Evolutionary conservation across 2,329 filamentous ascomycete genomes (phyloP), one percentile per base, ranked within the genome.

Genomic region (Myriosclerotinia duriaeana): DNA sequence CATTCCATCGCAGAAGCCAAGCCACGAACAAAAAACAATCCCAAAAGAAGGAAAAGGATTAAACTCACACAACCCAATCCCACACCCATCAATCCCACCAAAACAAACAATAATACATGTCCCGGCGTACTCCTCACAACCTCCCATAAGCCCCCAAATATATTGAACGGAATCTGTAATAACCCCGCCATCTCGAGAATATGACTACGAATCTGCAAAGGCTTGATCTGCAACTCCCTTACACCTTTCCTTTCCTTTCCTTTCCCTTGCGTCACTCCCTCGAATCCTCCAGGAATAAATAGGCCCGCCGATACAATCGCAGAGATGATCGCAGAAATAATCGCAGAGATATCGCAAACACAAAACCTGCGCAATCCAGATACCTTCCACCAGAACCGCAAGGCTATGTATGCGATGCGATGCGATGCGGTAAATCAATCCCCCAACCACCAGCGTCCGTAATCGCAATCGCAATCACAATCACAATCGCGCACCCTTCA

Each of bases 11-110:
- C 14, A 17, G 30, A 59, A 17, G 2, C 20, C 8, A 17, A 17
- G 30, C 40, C 38, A 11, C 22, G 5, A 40, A 17, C 12, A 14
- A n/a, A n/a, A 12, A 14, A 4, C 5, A n/a, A 66, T 61, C 66
- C 69, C 64, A 26, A 66, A 59, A 53, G 5, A 6, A 54, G 22
- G 2, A 3, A 34, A 17, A 20, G 22, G 5, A 11, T n/a, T 17
- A 34, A 64, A 54, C 36, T 38, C 55, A 67, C 60, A 52, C 38
- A 62, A 8, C 34, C 52, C 20, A 64, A 64, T n/a, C 34, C 52
- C 11, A 62, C 36, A 17, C 36, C 44, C 34, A 42, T 14, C 42
- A 66, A 63, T 15, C 38, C 50, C 2, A 63, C 40, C 26, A 66
- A 48, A 15, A 34, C 4, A 38, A 55, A n/a, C n/a, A 54, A 48